Conservation (phyloP, 164 flowering plant species). For the Hamamelis virginiana region DNA sequence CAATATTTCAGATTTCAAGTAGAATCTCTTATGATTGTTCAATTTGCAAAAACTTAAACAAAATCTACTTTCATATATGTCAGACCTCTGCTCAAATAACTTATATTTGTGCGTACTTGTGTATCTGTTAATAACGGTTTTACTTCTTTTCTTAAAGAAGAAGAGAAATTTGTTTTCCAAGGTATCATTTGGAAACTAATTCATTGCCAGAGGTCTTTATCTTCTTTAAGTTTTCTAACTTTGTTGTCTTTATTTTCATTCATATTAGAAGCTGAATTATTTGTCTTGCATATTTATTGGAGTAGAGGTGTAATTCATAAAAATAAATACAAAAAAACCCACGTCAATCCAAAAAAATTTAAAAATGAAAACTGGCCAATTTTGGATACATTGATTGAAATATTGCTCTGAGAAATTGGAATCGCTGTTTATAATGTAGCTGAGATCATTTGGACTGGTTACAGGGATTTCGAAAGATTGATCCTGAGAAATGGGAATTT, state of each 20-base stretch:
- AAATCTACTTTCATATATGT: not conserved
- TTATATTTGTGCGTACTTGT: not conserved
- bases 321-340: too few relatives aligned
- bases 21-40: not conserved
- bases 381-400: too few relatives aligned
- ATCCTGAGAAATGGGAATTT: conserved; percentile 96
- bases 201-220: not conserved
- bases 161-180: not conserved
- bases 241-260: not conserved
- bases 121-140: not conserved
- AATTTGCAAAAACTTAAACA: not conserved
- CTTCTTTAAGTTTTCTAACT: not conserved
- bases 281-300: not conserved
- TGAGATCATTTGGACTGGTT: conserved; percentile 5
- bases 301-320: too few relatives aligned
- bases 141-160: not conserved
- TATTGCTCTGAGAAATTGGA: not conserved
- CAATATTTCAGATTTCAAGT: not conserved
- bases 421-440: not conserved
- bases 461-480: conserved; percentile 90
- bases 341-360: too few relatives aligned
- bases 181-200: not conserved
- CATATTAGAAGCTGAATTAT: not conserved
- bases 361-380: not conserved
- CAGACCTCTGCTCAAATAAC: not conserved